Evolutionary conservation across 1,284 basidiomycete species (phyloP).

Genomic region (Butyriboletus appendiculatus): DNA sequence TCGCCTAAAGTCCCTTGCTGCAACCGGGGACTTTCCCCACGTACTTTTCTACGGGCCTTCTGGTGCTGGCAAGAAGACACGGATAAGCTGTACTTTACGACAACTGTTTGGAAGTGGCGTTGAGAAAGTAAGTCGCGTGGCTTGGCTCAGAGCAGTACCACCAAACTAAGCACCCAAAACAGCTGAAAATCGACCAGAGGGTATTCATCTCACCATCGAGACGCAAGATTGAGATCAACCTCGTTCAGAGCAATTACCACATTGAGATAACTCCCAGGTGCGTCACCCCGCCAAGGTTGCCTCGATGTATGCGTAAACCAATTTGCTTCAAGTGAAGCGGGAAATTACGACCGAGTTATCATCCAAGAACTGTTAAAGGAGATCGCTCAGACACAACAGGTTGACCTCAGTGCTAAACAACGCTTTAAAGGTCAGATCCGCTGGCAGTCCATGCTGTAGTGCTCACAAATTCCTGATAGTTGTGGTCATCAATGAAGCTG

Average conservation of each 20-base stretch:
- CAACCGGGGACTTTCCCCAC: slow-evolving; percentile 95
- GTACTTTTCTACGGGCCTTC: slow-evolving; percentile 98
- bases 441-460: neutral
- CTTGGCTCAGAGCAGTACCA: neutral
- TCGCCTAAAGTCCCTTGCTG: slow-evolving; percentile 79
- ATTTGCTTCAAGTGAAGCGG: slow-evolving; percentile 75
- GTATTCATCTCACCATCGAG: slow-evolving; percentile 95
- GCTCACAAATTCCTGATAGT: slow-evolving; percentile 50
- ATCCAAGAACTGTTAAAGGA: slow-evolving; percentile 98
- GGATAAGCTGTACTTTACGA: slow-evolving; percentile 87
- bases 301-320: neutral
- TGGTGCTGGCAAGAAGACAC: slow-evolving; percentile 97
- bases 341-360: slow-evolving; percentile 93
- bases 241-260: slow-evolving; percentile 97
- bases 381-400: slow-evolving; percentile 98
- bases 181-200: slow-evolving; percentile 99
- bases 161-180: slow-evolving; percentile 12
- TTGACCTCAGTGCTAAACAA: slow-evolving; percentile 94
- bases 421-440: slow-evolving; percentile 83
- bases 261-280: slow-evolving; percentile 97
- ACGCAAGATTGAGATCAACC: slow-evolving; percentile 94
- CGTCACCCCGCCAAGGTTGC: slow-evolving; percentile 17
- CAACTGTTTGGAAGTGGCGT: slow-evolving; percentile 92
- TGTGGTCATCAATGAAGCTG: slow-evolving; percentile 99
- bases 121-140: slow-evolving; percentile 71